These are phyloP conservation scores for Jimgerdemannia flammicorona DNA, from an alignment of 192 early-diverging fungal species.

Conservation along the genomic window DNA sequence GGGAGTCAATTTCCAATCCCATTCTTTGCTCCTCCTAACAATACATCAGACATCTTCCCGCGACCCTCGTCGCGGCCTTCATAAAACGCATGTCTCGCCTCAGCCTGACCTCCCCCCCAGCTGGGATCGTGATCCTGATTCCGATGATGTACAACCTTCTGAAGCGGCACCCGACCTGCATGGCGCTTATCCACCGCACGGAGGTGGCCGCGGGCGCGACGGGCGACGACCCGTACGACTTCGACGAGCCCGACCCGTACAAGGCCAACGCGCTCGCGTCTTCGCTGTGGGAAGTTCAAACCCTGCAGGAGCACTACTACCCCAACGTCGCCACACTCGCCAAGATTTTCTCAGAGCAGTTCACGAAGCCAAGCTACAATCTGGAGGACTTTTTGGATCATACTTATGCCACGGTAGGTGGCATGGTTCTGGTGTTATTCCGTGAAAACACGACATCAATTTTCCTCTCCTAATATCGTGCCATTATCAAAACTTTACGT, in stretches of 20 bases:
- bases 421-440: not conserved
- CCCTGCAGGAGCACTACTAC: constrained; percentile 83
- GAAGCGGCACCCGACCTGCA: constrained; percentile 86
- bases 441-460: not conserved
- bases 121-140: constrained; percentile 79
- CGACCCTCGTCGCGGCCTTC: constrained; percentile 89
- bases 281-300: constrained; percentile 94
- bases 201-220: constrained; percentile 20
- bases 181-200: constrained; percentile 78
- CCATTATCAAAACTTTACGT: constrained; percentile 1
- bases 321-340: constrained; percentile 84
- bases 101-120: constrained; percentile 78
- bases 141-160: constrained; percentile 92
- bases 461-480: not conserved
- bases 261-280: constrained; percentile 77
- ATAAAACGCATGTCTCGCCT: constrained; percentile 88
- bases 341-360: constrained; percentile 80
- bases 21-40: not conserved
- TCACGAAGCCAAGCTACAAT: constrained; percentile 81
- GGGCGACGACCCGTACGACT: constrained; percentile 42
- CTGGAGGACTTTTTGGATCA: constrained; percentile 98
- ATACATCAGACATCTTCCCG: constrained; percentile 69
- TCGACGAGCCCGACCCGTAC: constrained; percentile 68
- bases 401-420: constrained; percentile 62
- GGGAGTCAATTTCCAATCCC: not conserved